Evolutionary conservation across 768 basidiomycete species (phyloP).

Genomic region (Pulveroboletus ravenelii): DNA sequence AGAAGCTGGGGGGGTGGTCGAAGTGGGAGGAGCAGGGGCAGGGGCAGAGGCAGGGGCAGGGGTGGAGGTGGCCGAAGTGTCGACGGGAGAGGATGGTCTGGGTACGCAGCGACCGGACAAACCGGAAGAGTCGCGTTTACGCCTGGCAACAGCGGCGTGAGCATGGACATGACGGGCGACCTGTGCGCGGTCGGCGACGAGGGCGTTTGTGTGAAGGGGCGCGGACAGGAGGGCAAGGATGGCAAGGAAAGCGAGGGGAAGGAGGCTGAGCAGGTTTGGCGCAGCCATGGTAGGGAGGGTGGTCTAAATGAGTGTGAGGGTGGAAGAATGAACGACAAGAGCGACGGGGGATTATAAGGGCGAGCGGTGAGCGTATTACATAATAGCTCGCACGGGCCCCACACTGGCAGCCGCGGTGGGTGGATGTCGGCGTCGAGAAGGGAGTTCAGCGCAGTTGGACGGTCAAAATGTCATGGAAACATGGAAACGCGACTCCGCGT

Average conservation of each 20-base stretch:
- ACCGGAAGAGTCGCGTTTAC: conserved; percentile 36
- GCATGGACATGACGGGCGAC: conserved; percentile 43
- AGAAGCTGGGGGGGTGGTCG: conserved; percentile 1
- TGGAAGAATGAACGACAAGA: background rate
- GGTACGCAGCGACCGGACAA: conserved; percentile 54
- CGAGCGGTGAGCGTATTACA: conserved; percentile 4
- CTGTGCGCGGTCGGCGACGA: conserved; percentile 39
- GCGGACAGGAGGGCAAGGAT: conserved; percentile 49
- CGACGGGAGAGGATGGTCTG: conserved; percentile 33
- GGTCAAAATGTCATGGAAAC: conserved; percentile 41
- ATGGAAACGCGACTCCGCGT: conserved; percentile 9
- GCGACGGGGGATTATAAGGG: background rate
- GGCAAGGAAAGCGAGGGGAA: conserved; percentile 56
- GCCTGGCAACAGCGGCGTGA: conserved; percentile 47
- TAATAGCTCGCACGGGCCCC: conserved; percentile 24
- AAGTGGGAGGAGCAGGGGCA: background rate
- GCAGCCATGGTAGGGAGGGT: conserved; percentile 40
- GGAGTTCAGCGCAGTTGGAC: too few relatives aligned
- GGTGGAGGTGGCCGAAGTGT: background rate
- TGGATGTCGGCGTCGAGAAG: background rate
- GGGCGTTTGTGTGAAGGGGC: conserved; percentile 46
- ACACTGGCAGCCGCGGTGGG: background rate
- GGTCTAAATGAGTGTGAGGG: conserved; percentile 8
- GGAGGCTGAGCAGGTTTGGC: conserved; percentile 49
- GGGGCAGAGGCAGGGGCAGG: conserved; percentile 9